Conservation (phyloP, 2,329 filamentous ascomycete species). For the Stachybotrys elegans region DNA sequence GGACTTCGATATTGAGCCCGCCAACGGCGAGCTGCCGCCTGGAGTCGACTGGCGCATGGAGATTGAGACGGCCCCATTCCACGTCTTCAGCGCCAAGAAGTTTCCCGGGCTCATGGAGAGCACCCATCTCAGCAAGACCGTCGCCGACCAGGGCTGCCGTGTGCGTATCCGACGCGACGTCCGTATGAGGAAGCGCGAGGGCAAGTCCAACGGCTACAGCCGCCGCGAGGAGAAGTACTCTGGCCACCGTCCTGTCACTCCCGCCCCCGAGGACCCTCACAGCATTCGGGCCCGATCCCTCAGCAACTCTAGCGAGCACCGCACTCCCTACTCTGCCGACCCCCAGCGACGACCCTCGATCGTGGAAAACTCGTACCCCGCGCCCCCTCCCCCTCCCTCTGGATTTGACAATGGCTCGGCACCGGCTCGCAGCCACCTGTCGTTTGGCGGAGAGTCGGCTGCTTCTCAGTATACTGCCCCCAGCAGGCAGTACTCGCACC, state of each 20-base stretch:
- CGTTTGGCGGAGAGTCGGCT: conserved; percentile 26
- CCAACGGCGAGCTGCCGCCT: conserved; percentile 39
- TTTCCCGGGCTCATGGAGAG: conserved; percentile 92
- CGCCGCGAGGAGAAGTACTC: conserved; percentile 63
- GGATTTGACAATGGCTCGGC: conserved; percentile 24
- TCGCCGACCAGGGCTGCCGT: conserved; percentile 94
- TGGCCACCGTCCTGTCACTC: conserved; percentile 30
- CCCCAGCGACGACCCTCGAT: conserved; percentile 41
- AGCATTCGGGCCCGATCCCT: conserved; percentile 49
- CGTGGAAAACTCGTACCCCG: conserved; percentile 36
- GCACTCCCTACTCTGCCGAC: conserved; percentile 34
- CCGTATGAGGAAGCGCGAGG: conserved; percentile 79
- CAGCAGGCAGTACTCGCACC: conserved; percentile 34
- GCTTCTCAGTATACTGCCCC: conserved; percentile 29
- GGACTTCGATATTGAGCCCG: conserved; percentile 61
- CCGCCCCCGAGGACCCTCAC: conserved; percentile 25
- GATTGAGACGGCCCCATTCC: conserved; percentile 81
- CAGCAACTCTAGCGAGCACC: conserved; percentile 53
- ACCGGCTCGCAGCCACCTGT: conserved; percentile 23
- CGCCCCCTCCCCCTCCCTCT: conserved; percentile 29
- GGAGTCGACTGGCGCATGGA: conserved; percentile 80
- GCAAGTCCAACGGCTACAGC: conserved; percentile 53
- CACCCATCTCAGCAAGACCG: conserved; percentile 80
- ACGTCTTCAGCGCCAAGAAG: conserved; percentile 95
- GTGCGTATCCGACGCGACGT: conserved; percentile 94